These are phyloP conservation scores for Mimosa pudica DNA, from an alignment of 306 rosid genomes.

Conservation along the genomic window DNA sequence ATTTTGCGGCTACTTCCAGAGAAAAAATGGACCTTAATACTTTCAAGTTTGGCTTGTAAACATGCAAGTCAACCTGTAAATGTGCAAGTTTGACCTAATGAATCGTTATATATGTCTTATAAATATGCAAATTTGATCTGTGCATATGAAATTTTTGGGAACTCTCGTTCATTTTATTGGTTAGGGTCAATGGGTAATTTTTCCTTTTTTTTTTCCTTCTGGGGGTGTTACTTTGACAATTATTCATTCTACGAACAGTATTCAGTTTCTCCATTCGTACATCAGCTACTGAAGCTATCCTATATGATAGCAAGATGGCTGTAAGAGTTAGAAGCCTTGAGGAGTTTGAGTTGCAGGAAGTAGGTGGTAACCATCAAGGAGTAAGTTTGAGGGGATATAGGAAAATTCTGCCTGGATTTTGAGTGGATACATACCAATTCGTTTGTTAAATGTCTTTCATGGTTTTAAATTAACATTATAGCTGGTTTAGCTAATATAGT, in stretches of 20 bases:
- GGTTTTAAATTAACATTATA: not conserved
- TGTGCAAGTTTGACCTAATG: not conserved
- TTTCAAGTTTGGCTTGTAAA: not conserved
- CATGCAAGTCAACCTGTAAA: no score
- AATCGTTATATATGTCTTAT: not conserved
- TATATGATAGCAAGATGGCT: constrained; percentile 67
- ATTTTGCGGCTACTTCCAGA: no score
- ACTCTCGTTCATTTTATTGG: not conserved
- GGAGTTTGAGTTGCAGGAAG: constrained; percentile 59
- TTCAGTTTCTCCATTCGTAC: constrained; percentile 31
- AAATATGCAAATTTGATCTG: not conserved
- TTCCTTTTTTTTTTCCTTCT: not conserved
- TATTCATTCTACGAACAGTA: not conserved
- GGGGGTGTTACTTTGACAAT: not conserved
- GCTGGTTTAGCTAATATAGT: not conserved
- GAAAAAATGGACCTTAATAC: no score
- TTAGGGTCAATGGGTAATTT: not conserved
- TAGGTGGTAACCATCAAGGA: constrained; percentile 52
- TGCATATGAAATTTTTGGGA: not conserved
- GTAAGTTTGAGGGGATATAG: constrained; percentile 45
- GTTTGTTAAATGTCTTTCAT: not conserved
- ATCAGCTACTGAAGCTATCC: constrained; percentile 65
- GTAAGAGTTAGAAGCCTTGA: constrained; percentile 60
- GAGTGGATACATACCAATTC: not conserved
- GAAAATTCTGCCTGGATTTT: constrained; percentile 1